phyloP scores from a whole-genome alignment of 768 basidiomycete genomes.

The Tephrocybe sp. region DNA sequence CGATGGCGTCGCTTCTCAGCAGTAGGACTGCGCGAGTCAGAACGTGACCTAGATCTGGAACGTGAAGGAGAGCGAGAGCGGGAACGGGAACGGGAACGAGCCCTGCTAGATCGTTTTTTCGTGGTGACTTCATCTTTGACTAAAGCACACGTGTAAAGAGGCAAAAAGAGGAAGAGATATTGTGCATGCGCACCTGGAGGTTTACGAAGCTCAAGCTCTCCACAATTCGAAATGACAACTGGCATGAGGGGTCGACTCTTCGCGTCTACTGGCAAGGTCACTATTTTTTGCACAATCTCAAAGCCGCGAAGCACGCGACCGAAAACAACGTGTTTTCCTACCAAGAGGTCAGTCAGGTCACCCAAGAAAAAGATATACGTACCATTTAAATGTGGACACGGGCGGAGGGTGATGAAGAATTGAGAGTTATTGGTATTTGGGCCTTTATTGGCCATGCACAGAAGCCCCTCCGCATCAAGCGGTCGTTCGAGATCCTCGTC shows the following conservation, averaged over 20 bases:
- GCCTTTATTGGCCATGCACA: constrained; percentile 91
- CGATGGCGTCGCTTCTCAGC: constrained; percentile 17
- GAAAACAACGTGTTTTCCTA: constrained; percentile 53
- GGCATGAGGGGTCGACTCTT: constrained; percentile 71
- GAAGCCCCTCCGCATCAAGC: constrained; percentile 66
- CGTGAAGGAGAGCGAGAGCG: constrained; percentile 11
- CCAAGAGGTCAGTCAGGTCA: neutral
- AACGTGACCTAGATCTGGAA: constrained; percentile 14
- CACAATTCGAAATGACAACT: constrained; percentile 72
- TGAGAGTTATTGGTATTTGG: constrained; percentile 85
- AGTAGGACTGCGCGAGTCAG: constrained; percentile 15
- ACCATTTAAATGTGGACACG: constrained; percentile 75
- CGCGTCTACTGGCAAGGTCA: constrained; percentile 64
- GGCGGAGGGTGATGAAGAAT: constrained; percentile 81
- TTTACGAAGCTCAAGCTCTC: constrained; percentile 76
- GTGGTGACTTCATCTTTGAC: constrained; percentile 15
- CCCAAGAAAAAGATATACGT: constrained; percentile 13
- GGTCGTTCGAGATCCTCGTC: constrained; percentile 73
- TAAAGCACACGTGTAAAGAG: neutral
- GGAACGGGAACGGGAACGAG: neutral
- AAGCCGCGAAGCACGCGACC: constrained; percentile 59
- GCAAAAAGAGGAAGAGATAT: neutral
- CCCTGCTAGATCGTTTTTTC: constrained; percentile 14
- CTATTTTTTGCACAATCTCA: constrained; percentile 57
- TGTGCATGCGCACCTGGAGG: constrained; percentile 18